Evolutionary conservation across 441 rosid species (phyloP).

Genomic region (Gossypium aridum): DNA sequence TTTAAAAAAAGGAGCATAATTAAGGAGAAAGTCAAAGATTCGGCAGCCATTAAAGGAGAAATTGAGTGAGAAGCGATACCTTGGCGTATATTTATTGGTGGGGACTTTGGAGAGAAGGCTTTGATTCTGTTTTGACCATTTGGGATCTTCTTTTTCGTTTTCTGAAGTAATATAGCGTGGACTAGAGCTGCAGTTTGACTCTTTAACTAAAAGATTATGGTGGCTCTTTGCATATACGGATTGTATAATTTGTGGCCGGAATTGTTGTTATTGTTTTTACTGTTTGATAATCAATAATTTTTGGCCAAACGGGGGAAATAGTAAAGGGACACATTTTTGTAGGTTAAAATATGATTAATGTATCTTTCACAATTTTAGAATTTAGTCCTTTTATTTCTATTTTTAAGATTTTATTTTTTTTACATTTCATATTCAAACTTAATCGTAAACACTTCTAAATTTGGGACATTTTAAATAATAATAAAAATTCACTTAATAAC

Average conservation of each 20-base stretch:
- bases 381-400: too few species aligned
- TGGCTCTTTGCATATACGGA: neutral
- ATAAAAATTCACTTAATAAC: too few species aligned
- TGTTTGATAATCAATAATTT: neutral
- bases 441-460: too few species aligned
- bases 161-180: neutral
- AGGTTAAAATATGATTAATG: too few species aligned
- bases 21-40: neutral
- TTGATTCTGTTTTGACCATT: neutral
- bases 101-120: neutral
- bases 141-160: neutral
- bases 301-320: too few species aligned
- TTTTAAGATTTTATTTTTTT: too few species aligned
- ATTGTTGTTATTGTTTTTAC: neutral
- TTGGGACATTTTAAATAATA: too few species aligned
- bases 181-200: neutral
- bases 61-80: neutral
- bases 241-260: neutral
- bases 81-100: neutral
- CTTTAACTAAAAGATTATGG: neutral
- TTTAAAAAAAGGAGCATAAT: neutral
- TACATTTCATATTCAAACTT: too few species aligned
- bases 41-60: neutral
- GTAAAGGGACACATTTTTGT: too few species aligned
- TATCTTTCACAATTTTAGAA: too few species aligned